These are phyloP conservation scores for Magnusiomyces paraingens DNA, from an alignment of 1,139 yeast species.

Conservation along the genomic window DNA sequence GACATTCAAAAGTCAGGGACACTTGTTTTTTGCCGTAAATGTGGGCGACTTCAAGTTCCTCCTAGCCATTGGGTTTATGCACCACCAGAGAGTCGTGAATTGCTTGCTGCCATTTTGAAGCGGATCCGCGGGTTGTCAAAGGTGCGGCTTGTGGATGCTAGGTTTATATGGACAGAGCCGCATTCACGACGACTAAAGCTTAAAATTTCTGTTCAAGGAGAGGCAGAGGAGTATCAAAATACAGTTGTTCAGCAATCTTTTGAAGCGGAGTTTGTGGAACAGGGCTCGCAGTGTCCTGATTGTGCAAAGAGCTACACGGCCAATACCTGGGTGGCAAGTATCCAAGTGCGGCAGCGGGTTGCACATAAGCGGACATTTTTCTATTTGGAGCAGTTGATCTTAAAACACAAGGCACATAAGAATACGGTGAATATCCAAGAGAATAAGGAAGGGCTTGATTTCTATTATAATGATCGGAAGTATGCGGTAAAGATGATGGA, in stretches of 20 bases:
- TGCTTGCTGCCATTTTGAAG: constrained; percentile 83
- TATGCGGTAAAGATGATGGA: constrained; percentile 94
- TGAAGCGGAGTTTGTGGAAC: constrained; percentile 90
- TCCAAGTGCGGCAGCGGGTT: constrained; percentile 95
- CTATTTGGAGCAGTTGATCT: constrained; percentile 89
- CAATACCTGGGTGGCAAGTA: constrained; percentile 98
- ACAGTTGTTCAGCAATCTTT: constrained; percentile 91
- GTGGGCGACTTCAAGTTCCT: constrained; percentile 89
- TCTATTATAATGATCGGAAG: constrained; percentile 78
- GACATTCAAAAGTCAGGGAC: constrained; percentile 93
- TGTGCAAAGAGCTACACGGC: constrained; percentile 96
- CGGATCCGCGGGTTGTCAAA: constrained; percentile 82
- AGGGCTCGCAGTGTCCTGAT: constrained; percentile 96
- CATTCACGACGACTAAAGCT: constrained; percentile 92
- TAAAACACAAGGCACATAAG: constrained; percentile 87
- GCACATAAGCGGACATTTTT: constrained; percentile 94
- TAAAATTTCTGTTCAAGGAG: constrained; percentile 92
- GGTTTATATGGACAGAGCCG: constrained; percentile 98
- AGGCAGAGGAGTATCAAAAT: constrained; percentile 65
- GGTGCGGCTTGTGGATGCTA: constrained; percentile 84
- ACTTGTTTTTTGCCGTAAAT: constrained; percentile 89
- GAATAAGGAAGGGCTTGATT: constrained; percentile 89
- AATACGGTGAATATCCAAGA: constrained; percentile 92
- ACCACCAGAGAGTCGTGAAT: constrained; percentile 84
- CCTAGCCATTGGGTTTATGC: constrained; percentile 93